A percentile compares a stretch with the other conserved stretches of the same genome.
Evolutionary conservation across 306 rosid species (phyloP).

Genomic region (Prunus mira): DNA sequence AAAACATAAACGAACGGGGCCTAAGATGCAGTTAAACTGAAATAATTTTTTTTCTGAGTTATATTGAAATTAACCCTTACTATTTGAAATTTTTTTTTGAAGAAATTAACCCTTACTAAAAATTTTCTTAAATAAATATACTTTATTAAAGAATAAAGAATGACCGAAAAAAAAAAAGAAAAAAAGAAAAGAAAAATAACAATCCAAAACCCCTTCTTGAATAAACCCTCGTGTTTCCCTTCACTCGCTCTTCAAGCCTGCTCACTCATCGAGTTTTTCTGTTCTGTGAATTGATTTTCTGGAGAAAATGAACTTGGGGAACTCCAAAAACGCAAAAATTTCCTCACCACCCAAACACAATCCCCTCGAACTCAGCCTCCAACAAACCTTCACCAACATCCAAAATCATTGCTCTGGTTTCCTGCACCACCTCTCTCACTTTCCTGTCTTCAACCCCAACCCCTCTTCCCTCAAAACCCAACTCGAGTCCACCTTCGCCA

Average conservation of each 20-base stretch:
- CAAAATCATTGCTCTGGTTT: conserved; percentile 46
- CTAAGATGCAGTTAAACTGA: no score
- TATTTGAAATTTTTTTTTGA: no score
- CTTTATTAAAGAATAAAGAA: background rate
- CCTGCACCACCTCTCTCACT: conserved; percentile 31
- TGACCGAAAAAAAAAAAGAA: background rate
- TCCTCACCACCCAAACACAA: conserved; percentile 27
- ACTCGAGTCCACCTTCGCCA: conserved; percentile 32
- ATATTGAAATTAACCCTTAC: no score
- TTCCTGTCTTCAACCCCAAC: conserved; percentile 30
- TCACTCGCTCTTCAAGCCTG: background rate
- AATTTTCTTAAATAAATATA: no score
- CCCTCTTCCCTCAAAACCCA: conserved; percentile 36
- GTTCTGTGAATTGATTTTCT: background rate
- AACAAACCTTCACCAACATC: conserved; percentile 34
- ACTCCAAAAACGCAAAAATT: conserved; percentile 20
- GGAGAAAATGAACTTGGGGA: conserved; percentile 31
- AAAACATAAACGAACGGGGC: no score
- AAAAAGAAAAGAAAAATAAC: no score
- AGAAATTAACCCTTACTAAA: no score
- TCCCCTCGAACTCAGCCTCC: conserved; percentile 34
- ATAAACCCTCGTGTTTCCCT: background rate
- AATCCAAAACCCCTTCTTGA: background rate
- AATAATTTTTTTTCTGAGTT: no score
- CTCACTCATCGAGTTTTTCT: background rate